Evolutionary conservation across 169 alveolate species (phyloP).

Genomic region (Babesia caballi): DNA sequence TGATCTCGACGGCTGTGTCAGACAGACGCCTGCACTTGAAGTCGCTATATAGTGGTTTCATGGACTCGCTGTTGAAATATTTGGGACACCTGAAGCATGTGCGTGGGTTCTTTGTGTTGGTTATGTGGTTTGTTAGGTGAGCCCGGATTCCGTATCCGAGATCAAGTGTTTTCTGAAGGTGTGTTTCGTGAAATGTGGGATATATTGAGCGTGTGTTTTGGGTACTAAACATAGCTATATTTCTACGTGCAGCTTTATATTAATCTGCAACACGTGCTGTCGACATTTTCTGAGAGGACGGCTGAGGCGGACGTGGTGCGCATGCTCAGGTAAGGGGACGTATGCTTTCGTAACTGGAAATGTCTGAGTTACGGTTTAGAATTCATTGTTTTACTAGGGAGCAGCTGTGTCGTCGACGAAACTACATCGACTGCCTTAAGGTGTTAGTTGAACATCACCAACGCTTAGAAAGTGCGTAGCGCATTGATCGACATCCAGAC

Average conservation of each 20-base stretch:
- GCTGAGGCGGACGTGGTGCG: constrained; percentile 54
- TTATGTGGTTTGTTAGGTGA: constrained; percentile 38
- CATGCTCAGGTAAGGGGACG: not conserved
- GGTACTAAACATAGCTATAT: not conserved
- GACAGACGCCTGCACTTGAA: constrained; percentile 64
- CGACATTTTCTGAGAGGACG: constrained; percentile 51
- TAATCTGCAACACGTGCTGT: constrained; percentile 67
- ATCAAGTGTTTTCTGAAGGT: constrained; percentile 59
- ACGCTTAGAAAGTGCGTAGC: constrained; percentile 33
- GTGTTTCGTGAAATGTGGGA: no score
- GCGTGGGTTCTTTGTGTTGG: constrained; percentile 4
- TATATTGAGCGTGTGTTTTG: constrained; percentile 43
- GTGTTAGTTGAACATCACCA: constrained; percentile 45
- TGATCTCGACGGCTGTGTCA: constrained; percentile 34
- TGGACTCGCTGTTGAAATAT: constrained; percentile 57
- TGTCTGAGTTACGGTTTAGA: not conserved
- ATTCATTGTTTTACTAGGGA: constrained; percentile 17
- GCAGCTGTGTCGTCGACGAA: constrained; percentile 67
- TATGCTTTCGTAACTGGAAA: not conserved
- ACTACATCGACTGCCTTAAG: constrained; percentile 72
- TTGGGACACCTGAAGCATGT: constrained; percentile 37
- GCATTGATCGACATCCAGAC: constrained; percentile 28
- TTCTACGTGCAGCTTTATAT: constrained; percentile 43
- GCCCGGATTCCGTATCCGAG: constrained; percentile 48
- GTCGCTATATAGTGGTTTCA: constrained; percentile 61